Evolutionary conservation across 1,284 basidiomycete species (phyloP), one percentile per base, ranked within the genome.

Genomic region (Heterobasidion parviporum): DNA sequence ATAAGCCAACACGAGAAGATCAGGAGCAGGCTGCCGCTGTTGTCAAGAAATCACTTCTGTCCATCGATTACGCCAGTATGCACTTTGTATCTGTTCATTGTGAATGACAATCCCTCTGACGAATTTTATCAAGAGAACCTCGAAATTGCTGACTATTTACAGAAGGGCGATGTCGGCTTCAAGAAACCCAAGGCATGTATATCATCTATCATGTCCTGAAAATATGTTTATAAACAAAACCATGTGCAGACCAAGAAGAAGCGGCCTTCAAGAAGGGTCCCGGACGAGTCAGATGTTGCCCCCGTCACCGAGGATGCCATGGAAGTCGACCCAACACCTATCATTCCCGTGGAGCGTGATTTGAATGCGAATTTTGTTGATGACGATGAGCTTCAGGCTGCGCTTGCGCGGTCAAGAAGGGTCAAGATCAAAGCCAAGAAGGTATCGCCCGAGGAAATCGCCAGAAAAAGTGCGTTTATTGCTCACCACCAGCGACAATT

Each of bases 331-430:
- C 75, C 82, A 61, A 83, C 81, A 61, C 80, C 83, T 50, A 71
- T 81, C 59, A 70, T 80, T 52, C 80, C 83, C 59, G 77, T 82
- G 62, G 73, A 74, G 63, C 76, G 85, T 64, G 83, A 94, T 68
- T 75, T 87, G 56, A 84, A 94, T 64, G 78, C 79, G 59, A 96
- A 98, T 72, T 90, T 98, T 69, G 88, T 99, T 61, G 97, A 99
- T 72, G 97, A 99, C 69, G 97, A 99, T 70, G 97, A 99, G 66
- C 80, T 99, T 43, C 94, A 98, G 76, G 92, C 92, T 36, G 92
- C 92, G 33, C 78, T 99, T 54, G 89, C 96, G 26, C 83, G 91
- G 16, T 85, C 92, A 57, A 79, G 97, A 57, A 81, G 90, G 64
- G 86, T 87, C 43, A 91, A 91, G 63, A 79, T 92, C 2, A 92